phyloP scores from a whole-genome alignment of 768 basidiomycete species.

The Suillus placidus region DNA sequence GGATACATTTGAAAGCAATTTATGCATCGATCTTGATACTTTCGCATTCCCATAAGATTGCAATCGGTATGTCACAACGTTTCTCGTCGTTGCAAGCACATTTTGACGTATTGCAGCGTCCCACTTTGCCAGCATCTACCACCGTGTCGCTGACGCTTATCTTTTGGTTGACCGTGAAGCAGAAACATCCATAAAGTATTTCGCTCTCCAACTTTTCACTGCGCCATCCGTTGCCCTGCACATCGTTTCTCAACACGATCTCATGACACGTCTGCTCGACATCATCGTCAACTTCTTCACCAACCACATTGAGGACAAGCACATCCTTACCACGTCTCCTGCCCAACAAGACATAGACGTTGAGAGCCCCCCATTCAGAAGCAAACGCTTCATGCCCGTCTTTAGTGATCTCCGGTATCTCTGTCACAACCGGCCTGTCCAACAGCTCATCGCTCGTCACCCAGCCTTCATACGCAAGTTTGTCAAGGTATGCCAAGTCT shows the following conservation, averaged over 20 bases:
- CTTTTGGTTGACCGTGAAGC: conserved; percentile 92
- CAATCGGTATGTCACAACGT: conserved; percentile 61
- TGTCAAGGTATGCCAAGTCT: conserved; percentile 78
- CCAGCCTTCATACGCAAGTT: conserved; percentile 71
- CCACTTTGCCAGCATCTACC: conserved; percentile 85
- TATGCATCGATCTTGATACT: conserved; percentile 76
- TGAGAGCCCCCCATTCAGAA: conserved; percentile 87
- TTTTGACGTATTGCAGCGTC: conserved; percentile 53
- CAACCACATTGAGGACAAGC: conserved; percentile 78
- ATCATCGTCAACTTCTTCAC: conserved; percentile 94
- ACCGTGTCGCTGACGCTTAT: conserved; percentile 86
- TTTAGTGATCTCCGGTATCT: conserved; percentile 90
- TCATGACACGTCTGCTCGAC: conserved; percentile 75
- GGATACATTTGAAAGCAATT: conserved; percentile 79
- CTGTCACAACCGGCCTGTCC: conserved; percentile 79
- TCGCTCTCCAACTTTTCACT: conserved; percentile 91
- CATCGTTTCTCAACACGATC: conserved; percentile 71
- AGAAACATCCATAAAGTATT: conserved; percentile 93
- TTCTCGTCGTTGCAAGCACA: not conserved
- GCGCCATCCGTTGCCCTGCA: conserved; percentile 83
- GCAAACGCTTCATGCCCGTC: conserved; percentile 94
- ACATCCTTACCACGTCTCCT: conserved; percentile 46
- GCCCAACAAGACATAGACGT: conserved; percentile 59
- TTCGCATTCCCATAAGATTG: conserved; percentile 73
- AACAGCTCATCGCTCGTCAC: conserved; percentile 72